These are phyloP conservation scores for Meripilus lineatus DNA, from an alignment of 1,284 basidiomycete species.

Conservation along the genomic window DNA sequence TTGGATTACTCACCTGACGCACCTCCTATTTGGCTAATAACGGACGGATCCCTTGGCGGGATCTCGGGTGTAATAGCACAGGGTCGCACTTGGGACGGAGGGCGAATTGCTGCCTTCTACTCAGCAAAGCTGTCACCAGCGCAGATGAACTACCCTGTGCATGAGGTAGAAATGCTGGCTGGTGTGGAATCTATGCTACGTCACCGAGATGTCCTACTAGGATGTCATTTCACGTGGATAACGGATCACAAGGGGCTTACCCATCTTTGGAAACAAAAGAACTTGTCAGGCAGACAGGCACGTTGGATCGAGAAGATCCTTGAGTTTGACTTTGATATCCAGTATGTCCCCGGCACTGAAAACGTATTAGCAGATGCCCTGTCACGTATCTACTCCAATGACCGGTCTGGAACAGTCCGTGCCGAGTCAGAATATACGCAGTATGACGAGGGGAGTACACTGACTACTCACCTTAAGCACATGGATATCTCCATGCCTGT, in stretches of 20 bases:
- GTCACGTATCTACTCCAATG: slow-evolving; percentile 30
- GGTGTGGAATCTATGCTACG: slow-evolving; percentile 17
- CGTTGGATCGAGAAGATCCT: slow-evolving; percentile 28
- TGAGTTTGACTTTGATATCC: slow-evolving; percentile 29
- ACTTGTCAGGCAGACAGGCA: slow-evolving; percentile 25
- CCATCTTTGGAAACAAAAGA: slow-evolving; percentile 27
- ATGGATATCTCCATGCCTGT: slow-evolving; percentile 5
- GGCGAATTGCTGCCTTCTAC: slow-evolving; percentile 12
- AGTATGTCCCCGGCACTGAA: slow-evolving; percentile 26
- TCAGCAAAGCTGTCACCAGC: too few relatives aligned
- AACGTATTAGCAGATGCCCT: slow-evolving; percentile 31
- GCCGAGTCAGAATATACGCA: slow-evolving; percentile 21
- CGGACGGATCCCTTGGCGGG: slow-evolving; percentile 14
- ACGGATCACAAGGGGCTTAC: slow-evolving; percentile 32
- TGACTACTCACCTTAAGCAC: neutral
- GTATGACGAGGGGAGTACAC: slow-evolving; percentile 8
- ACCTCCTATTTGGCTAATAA: slow-evolving; percentile 16
- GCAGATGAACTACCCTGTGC: too few relatives aligned
- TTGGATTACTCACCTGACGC: slow-evolving; percentile 20
- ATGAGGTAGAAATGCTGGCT: too few relatives aligned
- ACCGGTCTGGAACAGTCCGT: slow-evolving; percentile 21
- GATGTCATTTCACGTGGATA: too few relatives aligned
- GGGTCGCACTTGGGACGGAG: slow-evolving; percentile 6
- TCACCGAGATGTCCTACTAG: slow-evolving; percentile 21
- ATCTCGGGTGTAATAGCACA: slow-evolving; percentile 17